Conservation (phyloP, 75 land plant species). For the Larix kaempferi region DNA sequence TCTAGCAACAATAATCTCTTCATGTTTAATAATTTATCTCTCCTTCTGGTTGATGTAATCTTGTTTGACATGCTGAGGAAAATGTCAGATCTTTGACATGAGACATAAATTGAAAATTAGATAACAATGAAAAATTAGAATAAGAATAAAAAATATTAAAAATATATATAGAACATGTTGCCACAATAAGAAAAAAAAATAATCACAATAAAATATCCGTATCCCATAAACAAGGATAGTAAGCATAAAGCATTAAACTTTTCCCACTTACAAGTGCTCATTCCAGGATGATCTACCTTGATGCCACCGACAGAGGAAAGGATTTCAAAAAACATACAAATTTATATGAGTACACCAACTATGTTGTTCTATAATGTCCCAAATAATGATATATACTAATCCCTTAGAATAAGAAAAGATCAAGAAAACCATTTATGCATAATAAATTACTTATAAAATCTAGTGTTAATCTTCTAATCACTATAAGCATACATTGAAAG, state of each 20-base stretch:
- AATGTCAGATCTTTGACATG: background rate
- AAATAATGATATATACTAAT: background rate
- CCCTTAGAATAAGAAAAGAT: background rate
- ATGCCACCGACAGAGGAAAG: slow-evolving; percentile 82
- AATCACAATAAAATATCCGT: background rate
- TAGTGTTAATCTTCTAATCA: background rate
- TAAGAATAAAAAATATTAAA: too few species aligned
- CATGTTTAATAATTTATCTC: background rate
- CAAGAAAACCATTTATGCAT: background rate
- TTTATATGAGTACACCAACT: background rate
- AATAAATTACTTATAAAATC: background rate
- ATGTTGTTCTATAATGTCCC: background rate
- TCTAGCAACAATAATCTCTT: background rate
- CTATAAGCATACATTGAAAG: too few species aligned
- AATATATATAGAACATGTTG: too few species aligned
- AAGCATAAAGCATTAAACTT: background rate
- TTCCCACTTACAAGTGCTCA: slow-evolving; percentile 40
- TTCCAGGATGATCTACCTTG: slow-evolving; percentile 43
- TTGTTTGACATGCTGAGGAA: background rate
- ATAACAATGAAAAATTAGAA: background rate
- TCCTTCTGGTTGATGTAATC: background rate
- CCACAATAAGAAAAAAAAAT: background rate
- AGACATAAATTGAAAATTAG: background rate
- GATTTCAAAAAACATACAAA: slow-evolving; percentile 34
- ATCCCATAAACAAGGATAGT: background rate